Evolutionary conservation across 768 basidiomycete species (phyloP), one percentile per base, ranked within the genome.

Genomic region (Boletus rubescentipes): DNA sequence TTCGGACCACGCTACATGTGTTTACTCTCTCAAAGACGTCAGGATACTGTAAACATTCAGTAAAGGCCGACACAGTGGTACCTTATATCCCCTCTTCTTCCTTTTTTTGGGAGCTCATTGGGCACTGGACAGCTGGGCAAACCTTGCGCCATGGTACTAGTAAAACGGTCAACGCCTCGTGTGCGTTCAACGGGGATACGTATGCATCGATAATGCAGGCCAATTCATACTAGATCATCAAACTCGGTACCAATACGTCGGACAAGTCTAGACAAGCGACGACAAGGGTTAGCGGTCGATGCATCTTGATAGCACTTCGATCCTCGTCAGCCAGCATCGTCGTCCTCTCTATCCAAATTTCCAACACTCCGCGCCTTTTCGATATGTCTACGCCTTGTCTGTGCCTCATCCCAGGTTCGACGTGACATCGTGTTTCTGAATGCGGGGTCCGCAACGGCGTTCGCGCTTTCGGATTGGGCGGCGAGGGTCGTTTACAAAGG

Each of bases 171-270:
- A 15, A 20, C n/a, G 43, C 52, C 41, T 26, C 30, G 20, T 61
- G 49, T 41, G 32, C 41, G 48, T 31, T 16, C 18, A 46, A 14
- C 44, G 29, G 16, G 56, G 18, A 7, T 44, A 15, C 46, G 39
- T 42, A 34, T 42, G 26, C 39, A 51, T 36, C 48, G 44, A 61
- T 51, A 36, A 32, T 61, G 29, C 29, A 18, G 29, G 32, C 10
- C 6, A 3, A 18, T 35, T 31, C 20, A 8, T 26, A 32, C 16
- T 29, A 16, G 18, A 37, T 54, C 49, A 42, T 45, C 36, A n/a
- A 9, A 21, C 29, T 26, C 47, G 58, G 39, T 18, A 11, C 18
- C 46, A 36, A 21, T 44, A 20, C 32, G 15, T 26, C 26, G 26
- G 26, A 26, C 26, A 26, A 9, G 31, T 18, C 3, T 32, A 26